phyloP scores from a whole-genome alignment of 768 basidiomycete species.

The Rhodotorula kratochvilovae region DNA sequence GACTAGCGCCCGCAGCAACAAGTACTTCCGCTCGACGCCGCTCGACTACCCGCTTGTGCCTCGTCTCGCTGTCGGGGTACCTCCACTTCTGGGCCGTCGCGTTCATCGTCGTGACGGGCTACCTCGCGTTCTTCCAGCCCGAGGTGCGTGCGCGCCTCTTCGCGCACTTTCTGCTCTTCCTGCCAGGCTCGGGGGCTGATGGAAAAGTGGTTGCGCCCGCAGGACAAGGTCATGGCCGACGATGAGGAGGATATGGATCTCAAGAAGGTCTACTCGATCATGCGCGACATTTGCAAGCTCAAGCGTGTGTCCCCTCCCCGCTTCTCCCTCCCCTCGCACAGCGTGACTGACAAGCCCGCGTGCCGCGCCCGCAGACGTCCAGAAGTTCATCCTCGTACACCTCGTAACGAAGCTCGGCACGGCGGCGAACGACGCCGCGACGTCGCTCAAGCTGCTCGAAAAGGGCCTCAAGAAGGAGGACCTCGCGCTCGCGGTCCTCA shows the following conservation, averaged over 20 bases:
- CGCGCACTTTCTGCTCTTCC: constrained; percentile 24
- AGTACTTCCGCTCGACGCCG: constrained; percentile 51
- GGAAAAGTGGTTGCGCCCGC: not conserved
- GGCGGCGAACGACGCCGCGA: constrained; percentile 86
- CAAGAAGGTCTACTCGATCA: constrained; percentile 81
- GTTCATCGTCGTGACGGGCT: constrained; percentile 78
- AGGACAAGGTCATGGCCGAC: constrained; percentile 67
- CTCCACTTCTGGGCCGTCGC: constrained; percentile 77
- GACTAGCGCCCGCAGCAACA: constrained; percentile 46
- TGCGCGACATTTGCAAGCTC: constrained; percentile 88
- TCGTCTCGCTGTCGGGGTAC: constrained; percentile 65
- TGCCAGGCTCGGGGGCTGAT: not conserved
- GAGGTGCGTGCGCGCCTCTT: too few relatives aligned
- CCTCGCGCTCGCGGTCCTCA: constrained; percentile 85
- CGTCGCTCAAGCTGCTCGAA: constrained; percentile 88
- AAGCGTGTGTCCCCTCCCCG: constrained; percentile 60
- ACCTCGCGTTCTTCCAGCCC: constrained; percentile 79
- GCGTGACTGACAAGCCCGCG: not conserved
- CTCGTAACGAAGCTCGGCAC: constrained; percentile 91
- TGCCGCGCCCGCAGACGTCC: constrained; percentile 64
- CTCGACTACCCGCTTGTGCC: constrained; percentile 50
- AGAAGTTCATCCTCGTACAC: constrained; percentile 77
- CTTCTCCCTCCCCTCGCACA: not conserved
- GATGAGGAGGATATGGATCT: constrained; percentile 84
- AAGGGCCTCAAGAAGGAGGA: constrained; percentile 95